Evolutionary conservation across 768 basidiomycete genomes (phyloP).

Genomic region (Auricularia auricula-judae): DNA sequence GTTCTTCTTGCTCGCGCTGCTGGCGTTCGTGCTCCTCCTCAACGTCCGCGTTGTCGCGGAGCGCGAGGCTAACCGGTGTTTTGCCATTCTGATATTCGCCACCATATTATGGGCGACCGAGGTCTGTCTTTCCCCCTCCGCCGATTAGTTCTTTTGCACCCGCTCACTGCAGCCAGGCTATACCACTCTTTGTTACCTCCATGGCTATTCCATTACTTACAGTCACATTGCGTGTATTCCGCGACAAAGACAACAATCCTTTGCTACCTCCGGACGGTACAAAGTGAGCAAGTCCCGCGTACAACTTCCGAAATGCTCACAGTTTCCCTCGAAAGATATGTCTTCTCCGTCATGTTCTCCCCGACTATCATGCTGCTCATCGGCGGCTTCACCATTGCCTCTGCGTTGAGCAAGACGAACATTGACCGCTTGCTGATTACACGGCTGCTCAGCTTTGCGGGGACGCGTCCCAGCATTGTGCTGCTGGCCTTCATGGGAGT

Average conservation of each 20-base stretch:
- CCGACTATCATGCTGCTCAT: constrained; percentile 98
- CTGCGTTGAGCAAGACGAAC: constrained; percentile 89
- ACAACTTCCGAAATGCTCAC: too few species aligned
- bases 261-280: constrained; percentile 63
- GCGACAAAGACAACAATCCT: constrained; percentile 40
- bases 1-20: constrained; percentile 44
- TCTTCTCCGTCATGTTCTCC: constrained; percentile 94
- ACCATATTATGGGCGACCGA: constrained; percentile 96
- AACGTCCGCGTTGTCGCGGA: constrained; percentile 48
- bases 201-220: constrained; percentile 79
- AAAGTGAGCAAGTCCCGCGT: constrained; percentile 38
- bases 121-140: constrained; percentile 31
- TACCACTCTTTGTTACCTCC: constrained; percentile 96
- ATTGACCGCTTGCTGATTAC: constrained; percentile 90
- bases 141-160: not conserved
- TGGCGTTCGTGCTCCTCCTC: constrained; percentile 49
- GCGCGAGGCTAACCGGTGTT: constrained; percentile 73
- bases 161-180: constrained; percentile 46
- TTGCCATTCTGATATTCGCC: constrained; percentile 81
- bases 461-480: constrained; percentile 75
- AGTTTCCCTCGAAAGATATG: constrained; percentile 38
- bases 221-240: constrained; percentile 73
- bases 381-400: constrained; percentile 95
- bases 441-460: constrained; percentile 80
- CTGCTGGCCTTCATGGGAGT: constrained; percentile 92